Percentiles rank a stretch among this genome's conserved stretches.
Evolutionary conservation across 2,329 filamentous ascomycete species (phyloP).

Genomic region (Xylariaceae sp.): DNA sequence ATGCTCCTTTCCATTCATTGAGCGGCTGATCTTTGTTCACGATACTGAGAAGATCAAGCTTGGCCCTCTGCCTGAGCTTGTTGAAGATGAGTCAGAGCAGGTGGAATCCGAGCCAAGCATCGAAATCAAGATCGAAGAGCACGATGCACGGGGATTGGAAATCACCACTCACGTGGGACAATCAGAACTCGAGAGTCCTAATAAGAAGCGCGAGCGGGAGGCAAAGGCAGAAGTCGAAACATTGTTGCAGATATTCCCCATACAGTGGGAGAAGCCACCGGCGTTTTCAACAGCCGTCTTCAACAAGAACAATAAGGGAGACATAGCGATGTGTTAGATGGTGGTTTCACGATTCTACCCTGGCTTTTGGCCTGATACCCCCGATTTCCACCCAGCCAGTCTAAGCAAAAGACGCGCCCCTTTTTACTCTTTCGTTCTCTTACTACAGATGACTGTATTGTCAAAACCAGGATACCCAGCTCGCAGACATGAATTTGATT

Average conservation of each 20-base stretch:
- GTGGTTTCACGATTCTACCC: neutral
- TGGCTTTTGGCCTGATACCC: neutral
- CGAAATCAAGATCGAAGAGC: slow-evolving; percentile 22
- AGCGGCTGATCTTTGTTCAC: slow-evolving; percentile 33
- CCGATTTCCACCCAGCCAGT: neutral
- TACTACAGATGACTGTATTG: neutral
- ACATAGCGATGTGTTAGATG: slow-evolving; percentile 21
- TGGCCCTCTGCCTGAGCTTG: slow-evolving; percentile 24
- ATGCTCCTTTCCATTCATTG: slow-evolving; percentile 24
- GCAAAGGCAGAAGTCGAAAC: slow-evolving; percentile 31
- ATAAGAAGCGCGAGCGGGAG: slow-evolving; percentile 31
- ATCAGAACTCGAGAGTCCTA: slow-evolving; percentile 14
- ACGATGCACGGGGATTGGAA: slow-evolving; percentile 21
- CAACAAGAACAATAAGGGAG: slow-evolving; percentile 19
- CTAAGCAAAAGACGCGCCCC: neutral
- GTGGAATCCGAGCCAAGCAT: slow-evolving; percentile 16
- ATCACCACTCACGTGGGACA: slow-evolving; percentile 9
- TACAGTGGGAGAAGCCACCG: slow-evolving; percentile 29
- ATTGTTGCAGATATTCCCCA: slow-evolving; percentile 30
- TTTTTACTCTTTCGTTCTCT: neutral
- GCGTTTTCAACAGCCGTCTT: slow-evolving; percentile 31
- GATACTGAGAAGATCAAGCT: slow-evolving; percentile 26
- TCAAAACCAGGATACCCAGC: slow-evolving; percentile 11
- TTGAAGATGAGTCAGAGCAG: slow-evolving; percentile 26
- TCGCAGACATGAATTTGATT: neutral